Percentiles rank a stretch among this genome's conserved stretches.
These are phyloP conservation scores for Wallacemonas sp. DNA, from an alignment of 208 protist genomes.

Conservation along the genomic window DNA sequence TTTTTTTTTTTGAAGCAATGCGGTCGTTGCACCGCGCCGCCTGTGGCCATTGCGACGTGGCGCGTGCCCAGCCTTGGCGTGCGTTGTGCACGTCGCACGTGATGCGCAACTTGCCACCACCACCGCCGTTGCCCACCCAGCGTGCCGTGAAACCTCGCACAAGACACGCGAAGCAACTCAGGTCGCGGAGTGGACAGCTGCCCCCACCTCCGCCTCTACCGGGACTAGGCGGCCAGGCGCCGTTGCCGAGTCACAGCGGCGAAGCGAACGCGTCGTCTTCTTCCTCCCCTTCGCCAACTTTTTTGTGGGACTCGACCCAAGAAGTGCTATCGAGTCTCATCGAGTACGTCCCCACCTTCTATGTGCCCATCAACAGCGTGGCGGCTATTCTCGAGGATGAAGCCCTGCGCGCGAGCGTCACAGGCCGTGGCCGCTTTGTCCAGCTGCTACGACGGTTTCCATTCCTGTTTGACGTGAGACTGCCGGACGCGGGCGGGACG, in stretches of 20 bases:
- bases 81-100: too few relatives aligned
- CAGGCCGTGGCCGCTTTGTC: conserved; percentile 52
- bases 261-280: too few relatives aligned
- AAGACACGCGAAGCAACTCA: too few relatives aligned
- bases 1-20: too few relatives aligned
- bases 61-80: too few relatives aligned
- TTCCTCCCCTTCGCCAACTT: background rate
- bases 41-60: too few relatives aligned
- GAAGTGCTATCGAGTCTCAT: conserved; percentile 65
- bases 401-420: conserved; percentile 43
- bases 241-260: conserved; percentile 17
- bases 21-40: too few relatives aligned
- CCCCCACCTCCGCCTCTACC: conserved; percentile 11
- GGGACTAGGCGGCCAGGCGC: conserved; percentile 18
- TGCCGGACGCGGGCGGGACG: conserved; percentile 13
- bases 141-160: background rate
- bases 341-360: conserved; percentile 84
- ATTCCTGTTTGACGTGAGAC: conserved; percentile 74
- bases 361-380: conserved; percentile 63
- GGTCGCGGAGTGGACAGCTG: background rate
- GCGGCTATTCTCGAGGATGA: conserved; percentile 81
- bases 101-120: too few relatives aligned
- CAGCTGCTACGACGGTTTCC: conserved; percentile 60
- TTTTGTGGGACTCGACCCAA: conserved; percentile 59
- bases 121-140: background rate